Evolutionary conservation across 306 rosid species (phyloP).

Genomic region (Quillaja saponaria): DNA sequence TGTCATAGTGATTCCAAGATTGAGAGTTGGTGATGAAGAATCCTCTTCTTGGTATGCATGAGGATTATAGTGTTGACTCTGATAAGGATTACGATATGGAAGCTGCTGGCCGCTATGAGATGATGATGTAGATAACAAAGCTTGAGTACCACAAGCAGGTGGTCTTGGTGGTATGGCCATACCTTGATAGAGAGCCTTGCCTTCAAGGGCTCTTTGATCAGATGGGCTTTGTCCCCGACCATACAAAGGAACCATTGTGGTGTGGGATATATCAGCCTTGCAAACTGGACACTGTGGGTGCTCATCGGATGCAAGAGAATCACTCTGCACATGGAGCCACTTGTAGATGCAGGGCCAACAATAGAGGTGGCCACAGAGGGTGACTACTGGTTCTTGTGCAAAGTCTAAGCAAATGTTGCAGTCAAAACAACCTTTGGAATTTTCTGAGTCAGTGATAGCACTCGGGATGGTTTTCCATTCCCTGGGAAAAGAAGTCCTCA

Average conservation of each 20-base stretch:
- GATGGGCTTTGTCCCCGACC: slow-evolving; percentile 60
- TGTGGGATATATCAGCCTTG: slow-evolving; percentile 75
- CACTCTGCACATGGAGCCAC: slow-evolving; percentile 82
- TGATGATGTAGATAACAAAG: slow-evolving; percentile 35
- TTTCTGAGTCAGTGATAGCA: slow-evolving; percentile 48
- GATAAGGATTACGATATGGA: slow-evolving; percentile 79
- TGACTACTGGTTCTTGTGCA: slow-evolving; percentile 81
- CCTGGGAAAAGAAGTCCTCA: slow-evolving; percentile 50
- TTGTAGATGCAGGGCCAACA: slow-evolving; percentile 98
- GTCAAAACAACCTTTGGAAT: slow-evolving; percentile 56
- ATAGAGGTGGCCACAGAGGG: slow-evolving; percentile 91
- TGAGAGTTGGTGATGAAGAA: slow-evolving; percentile 47
- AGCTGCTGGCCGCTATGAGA: slow-evolving; percentile 55
- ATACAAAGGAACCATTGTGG: slow-evolving; percentile 79
- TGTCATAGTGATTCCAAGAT: slow-evolving; percentile 41
- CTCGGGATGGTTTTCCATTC: slow-evolving; percentile 54
- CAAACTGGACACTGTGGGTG: slow-evolving; percentile 94
- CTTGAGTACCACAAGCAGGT: slow-evolving; percentile 53
- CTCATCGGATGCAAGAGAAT: slow-evolving; percentile 70
- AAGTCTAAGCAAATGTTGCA: slow-evolving; percentile 92
- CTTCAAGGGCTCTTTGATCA: slow-evolving; percentile 31
- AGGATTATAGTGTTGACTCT: slow-evolving; percentile 46
- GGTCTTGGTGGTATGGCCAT: slow-evolving; percentile 77
- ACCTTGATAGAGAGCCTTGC: slow-evolving; percentile 37
- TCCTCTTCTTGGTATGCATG: slow-evolving; percentile 46